Base-by-base conservation (phyloP, 2,329 filamentous ascomycete species). In the Penicillium sp. region DNA sequence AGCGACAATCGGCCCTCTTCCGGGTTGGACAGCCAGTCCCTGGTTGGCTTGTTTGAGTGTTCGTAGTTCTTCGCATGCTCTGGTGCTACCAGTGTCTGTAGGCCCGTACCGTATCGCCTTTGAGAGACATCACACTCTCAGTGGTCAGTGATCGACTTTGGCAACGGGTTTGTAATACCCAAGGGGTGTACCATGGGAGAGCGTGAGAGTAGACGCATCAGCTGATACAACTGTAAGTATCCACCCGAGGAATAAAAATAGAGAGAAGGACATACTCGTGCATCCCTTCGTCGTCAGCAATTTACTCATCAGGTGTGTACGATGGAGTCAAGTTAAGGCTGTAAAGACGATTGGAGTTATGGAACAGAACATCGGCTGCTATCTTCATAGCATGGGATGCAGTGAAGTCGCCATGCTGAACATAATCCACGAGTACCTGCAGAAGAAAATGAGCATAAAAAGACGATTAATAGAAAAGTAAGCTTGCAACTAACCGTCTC, bases 311-410 rank as follows among this genome's bases (percentile, higher is more conserved):
- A 25, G 55, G 43, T n/a, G 64, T 47, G 36, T 60, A 69, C 9
- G 61, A 60, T 6, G 67, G 58, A 46, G 68, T 70, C 50, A 76
- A 73, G 0, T 78, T 73, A 1, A 95, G 80, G 12, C 81, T 77
- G 67, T 94, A 95, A 0, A 94, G 75, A n/a, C 78, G 75, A 66
- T 92, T 93, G 0, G 90, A 84, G 62, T 91, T 95, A 59, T 84
- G 80, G 75, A 92, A 94, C 9, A 94, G 75, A 0, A 94, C 81
- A 53, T 88, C 84, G 46, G 84, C 82, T 0, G 85, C 85, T 3
- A 89, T 78, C 26, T 81, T 73, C 8, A 86, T 81, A 0, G 88
- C 89, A 65, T 90, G 84, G 7, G 74, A 63, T 59, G 82, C 76
- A 1, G 79, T 83, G 36, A 91, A 73, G 57, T 88, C 85, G 0